These are phyloP conservation scores for Cyberlindnera nakhonratchasimensis DNA, from an alignment of 805 yeast genomes.

Conservation along the genomic window DNA sequence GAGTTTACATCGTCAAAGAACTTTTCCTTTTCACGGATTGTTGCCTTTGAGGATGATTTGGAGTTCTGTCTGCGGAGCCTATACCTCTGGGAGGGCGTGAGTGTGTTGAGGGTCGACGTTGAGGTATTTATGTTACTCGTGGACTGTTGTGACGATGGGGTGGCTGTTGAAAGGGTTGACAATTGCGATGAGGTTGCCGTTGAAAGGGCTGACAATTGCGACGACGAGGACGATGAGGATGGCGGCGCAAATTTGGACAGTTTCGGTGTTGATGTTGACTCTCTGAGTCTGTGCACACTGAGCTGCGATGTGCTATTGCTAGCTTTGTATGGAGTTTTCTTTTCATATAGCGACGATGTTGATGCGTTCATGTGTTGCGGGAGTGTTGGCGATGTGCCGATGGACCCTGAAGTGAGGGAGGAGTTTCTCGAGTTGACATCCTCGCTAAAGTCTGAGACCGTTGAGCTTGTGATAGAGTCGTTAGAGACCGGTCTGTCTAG, in stretches of 20 bases:
- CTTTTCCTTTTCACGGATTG: slow-evolving; percentile 35
- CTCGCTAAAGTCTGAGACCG: slow-evolving; percentile 21
- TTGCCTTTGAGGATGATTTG: slow-evolving; percentile 31
- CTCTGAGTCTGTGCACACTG: slow-evolving; percentile 6
- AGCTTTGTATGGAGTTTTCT: too few species aligned
- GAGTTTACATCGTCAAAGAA: slow-evolving; percentile 37
- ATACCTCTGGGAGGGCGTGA: slow-evolving; percentile 42
- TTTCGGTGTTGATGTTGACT: slow-evolving; percentile 11
- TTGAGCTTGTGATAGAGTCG: slow-evolving; percentile 26
- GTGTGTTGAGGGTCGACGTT: slow-evolving; percentile 18
- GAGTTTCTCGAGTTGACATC: slow-evolving; percentile 26
- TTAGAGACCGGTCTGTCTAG: slow-evolving; percentile 29
- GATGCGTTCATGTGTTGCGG: slow-evolving; percentile 4
- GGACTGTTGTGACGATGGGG: background rate
- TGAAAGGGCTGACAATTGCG: too few species aligned
- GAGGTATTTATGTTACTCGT: slow-evolving; percentile 5
- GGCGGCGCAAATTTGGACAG: too few species aligned
- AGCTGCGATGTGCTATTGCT: background rate
- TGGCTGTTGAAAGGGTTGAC: too few species aligned
- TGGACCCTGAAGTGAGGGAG: slow-evolving; percentile 27
- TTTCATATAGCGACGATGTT: slow-evolving; percentile 4
- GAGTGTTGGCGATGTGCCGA: slow-evolving; percentile 19
- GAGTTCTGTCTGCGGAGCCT: slow-evolving; percentile 38
- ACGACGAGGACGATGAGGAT: too few species aligned
- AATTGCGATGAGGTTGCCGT: too few species aligned